Evolutionary conservation across 345 rosid genomes (phyloP).

Genomic region (Salix viminalis): DNA sequence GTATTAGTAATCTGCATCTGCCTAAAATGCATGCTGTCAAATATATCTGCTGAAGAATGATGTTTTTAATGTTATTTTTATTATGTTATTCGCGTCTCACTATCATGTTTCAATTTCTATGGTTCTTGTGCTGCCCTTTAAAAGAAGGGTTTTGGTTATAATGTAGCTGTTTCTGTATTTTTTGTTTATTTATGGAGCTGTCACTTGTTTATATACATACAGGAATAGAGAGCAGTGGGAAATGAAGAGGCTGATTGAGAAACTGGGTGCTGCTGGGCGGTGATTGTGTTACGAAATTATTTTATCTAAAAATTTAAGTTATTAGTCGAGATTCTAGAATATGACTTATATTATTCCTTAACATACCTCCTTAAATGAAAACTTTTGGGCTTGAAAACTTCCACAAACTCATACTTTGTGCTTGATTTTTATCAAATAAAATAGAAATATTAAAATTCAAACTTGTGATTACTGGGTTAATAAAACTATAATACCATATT

Average conservation of each 20-base stretch:
- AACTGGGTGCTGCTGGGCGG: background rate
- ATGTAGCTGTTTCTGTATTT: background rate
- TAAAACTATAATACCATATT: too few species aligned
- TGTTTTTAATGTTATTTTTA: background rate
- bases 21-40: background rate
- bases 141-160: background rate
- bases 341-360: too few species aligned
- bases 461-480: accelerated
- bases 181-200: background rate
- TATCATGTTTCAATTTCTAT: background rate
- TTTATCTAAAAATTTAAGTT: too few species aligned
- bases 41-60: background rate
- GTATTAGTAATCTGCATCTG: background rate
- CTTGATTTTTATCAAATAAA: too few species aligned
- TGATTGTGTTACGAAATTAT: background rate
- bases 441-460: too few species aligned
- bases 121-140: background rate
- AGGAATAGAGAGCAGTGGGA: background rate
- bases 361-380: too few species aligned
- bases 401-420: too few species aligned
- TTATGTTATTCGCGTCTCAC: background rate
- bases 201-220: background rate
- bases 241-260: background rate
- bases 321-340: too few species aligned
- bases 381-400: accelerated